Conservation (phyloP, 1,284 basidiomycete species). For the Ganoderma meredithae region DNA sequence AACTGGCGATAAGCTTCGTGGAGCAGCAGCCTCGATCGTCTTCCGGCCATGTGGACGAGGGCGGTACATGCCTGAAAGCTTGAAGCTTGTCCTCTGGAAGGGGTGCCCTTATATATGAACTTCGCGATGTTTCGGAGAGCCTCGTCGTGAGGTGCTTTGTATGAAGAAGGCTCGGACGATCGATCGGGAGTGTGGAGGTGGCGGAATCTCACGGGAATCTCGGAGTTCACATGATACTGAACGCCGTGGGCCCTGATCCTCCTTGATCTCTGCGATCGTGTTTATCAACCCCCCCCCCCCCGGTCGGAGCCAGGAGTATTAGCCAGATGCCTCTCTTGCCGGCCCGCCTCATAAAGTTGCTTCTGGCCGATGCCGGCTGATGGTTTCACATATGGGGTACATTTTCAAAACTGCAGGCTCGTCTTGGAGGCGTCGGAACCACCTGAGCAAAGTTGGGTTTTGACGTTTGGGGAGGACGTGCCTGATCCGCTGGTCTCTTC, state of each 20-base stretch:
- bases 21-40: not conserved
- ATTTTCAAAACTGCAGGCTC: not conserved
- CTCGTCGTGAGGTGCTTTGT: not conserved
- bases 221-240: slow-evolving; percentile 25
- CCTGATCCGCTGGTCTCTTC: not conserved
- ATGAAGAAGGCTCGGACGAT: not conserved
- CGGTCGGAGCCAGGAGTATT: not conserved
- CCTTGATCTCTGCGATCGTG: slow-evolving; percentile 22
- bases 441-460: not conserved
- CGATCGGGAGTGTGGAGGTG: slow-evolving; percentile 2
- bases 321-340: not conserved
- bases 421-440: not conserved
- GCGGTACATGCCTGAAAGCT: not conserved
- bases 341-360: not conserved
- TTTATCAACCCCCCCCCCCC: not conserved
- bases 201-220: not conserved
- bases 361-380: not conserved
- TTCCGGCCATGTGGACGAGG: slow-evolving; percentile 1
- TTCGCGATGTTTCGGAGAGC: slow-evolving; percentile 3
- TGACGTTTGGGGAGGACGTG: not conserved
- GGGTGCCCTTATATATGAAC: not conserved
- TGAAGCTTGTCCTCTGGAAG: slow-evolving; percentile 12
- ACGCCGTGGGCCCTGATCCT: no score
- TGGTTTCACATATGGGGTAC: not conserved
- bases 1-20: not conserved